phyloP scores from a whole-genome alignment of 1,139 yeast species.

The Hyphopichia buzzinii region DNA sequence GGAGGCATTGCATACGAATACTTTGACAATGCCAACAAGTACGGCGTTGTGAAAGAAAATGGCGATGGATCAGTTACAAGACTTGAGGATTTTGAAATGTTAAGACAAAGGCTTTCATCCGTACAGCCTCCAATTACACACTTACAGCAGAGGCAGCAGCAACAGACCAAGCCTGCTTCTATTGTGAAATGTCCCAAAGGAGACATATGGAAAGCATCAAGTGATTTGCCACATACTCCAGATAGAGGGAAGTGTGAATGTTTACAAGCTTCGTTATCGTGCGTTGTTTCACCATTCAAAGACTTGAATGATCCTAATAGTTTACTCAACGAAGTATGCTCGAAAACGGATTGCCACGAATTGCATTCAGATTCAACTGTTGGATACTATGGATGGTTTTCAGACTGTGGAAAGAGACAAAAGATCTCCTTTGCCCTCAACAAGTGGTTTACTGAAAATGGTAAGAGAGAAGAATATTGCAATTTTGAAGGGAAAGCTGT shows the following conservation, averaged over 20 bases:
- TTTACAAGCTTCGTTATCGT: constrained; percentile 47
- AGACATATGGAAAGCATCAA: constrained; percentile 42
- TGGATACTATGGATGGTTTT: constrained; percentile 57
- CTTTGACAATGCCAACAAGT: constrained; percentile 34
- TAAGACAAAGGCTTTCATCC: constrained; percentile 29
- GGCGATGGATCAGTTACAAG: constrained; percentile 30
- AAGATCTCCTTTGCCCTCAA: constrained; percentile 54
- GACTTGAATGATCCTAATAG: constrained; percentile 23
- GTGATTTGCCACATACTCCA: constrained; percentile 53
- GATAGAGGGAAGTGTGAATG: constrained; percentile 55
- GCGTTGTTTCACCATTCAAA: constrained; percentile 41
- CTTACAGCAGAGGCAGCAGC: too few relatives aligned
- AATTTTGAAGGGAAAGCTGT: constrained; percentile 39
- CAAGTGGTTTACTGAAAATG: constrained; percentile 36
- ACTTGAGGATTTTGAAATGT: constrained; percentile 42
- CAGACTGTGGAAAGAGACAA: constrained; percentile 53
- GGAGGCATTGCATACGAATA: constrained; percentile 43
- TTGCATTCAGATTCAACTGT: constrained; percentile 45
- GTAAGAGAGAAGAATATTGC: constrained; percentile 29
- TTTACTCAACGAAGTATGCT: constrained; percentile 48
- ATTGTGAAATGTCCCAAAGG: constrained; percentile 5
- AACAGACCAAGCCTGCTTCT: not conserved
- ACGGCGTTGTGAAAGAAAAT: constrained; percentile 32
- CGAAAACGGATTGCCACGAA: constrained; percentile 49
- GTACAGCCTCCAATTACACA: constrained; percentile 35